Evolutionary conservation across 352 stramenopile genomes (phyloP).

Genomic region (Phytopythium vexans): DNA sequence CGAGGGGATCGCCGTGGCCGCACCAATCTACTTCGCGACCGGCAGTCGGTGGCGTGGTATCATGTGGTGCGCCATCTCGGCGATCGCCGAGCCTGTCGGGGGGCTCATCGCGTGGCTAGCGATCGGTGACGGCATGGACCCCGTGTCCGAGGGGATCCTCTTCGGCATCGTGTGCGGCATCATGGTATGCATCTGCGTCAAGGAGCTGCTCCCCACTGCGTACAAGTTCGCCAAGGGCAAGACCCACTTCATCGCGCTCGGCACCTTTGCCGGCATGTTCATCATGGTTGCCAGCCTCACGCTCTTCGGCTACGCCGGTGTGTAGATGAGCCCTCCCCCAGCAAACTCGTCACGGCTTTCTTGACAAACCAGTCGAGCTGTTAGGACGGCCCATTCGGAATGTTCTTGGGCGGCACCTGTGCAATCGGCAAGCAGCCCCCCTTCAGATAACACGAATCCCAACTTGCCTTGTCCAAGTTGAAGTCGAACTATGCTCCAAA

Average conservation of each 20-base stretch:
- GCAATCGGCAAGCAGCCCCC: too few relatives aligned
- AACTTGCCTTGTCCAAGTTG: too few relatives aligned
- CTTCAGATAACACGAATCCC: too few relatives aligned
- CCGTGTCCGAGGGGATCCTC: conserved; percentile 74
- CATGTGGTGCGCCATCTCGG: conserved; percentile 88
- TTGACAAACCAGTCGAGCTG: too few relatives aligned
- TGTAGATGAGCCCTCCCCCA: conserved; percentile 13
- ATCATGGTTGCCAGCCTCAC: conserved; percentile 90
- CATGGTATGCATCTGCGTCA: conserved; percentile 91
- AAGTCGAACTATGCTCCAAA: too few relatives aligned
- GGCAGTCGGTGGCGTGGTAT: conserved; percentile 92
- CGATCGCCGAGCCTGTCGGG: conserved; percentile 84
- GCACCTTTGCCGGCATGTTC: conserved; percentile 78
- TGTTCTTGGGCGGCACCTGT: too few relatives aligned
- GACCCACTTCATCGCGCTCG: conserved; percentile 70
- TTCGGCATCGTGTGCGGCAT: conserved; percentile 93
- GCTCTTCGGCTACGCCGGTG: conserved; percentile 71
- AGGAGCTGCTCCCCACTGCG: conserved; percentile 89
- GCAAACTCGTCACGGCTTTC: too few relatives aligned
- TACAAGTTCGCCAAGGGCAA: conserved; percentile 84
- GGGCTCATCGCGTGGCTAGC: conserved; percentile 86
- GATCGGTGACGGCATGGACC: conserved; percentile 69
- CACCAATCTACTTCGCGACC: conserved; percentile 97
- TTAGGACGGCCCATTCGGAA: too few relatives aligned
- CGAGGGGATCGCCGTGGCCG: conserved; percentile 92